These are phyloP conservation scores for Pistacia vera DNA, from an alignment of 345 rosid genomes.

Conservation along the genomic window DNA sequence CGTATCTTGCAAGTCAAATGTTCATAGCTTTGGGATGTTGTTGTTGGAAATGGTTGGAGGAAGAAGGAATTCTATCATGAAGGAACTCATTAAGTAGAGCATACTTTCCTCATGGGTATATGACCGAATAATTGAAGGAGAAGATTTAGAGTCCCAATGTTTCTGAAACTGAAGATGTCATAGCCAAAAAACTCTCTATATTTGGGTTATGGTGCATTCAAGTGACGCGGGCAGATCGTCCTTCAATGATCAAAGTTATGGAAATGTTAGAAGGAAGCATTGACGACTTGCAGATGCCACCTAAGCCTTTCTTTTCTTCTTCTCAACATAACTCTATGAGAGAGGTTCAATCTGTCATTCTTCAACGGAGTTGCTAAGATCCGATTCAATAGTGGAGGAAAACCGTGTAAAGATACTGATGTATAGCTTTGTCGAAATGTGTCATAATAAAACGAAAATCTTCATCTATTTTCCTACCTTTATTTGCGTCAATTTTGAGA, in stretches of 20 bases:
- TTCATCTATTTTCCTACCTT: too few species aligned
- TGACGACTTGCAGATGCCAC: constrained; percentile 32
- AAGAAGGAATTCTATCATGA: background rate
- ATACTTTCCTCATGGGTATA: constrained; percentile 27
- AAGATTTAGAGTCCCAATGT: constrained; percentile 28
- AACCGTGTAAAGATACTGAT: too few species aligned
- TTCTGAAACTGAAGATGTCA: constrained; percentile 17
- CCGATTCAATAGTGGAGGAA: background rate
- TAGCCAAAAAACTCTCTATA: constrained; percentile 28
- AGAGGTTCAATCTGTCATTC: background rate
- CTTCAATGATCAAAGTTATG: constrained; percentile 38
- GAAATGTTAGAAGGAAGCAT: constrained; percentile 32
- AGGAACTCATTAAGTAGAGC: background rate
- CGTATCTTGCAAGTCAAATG: too few species aligned
- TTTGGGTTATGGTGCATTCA: constrained; percentile 49
- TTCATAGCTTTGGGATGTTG: background rate
- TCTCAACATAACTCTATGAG: background rate
- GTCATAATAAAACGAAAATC: too few species aligned
- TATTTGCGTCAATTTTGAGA: too few species aligned
- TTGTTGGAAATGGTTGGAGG: constrained; percentile 9
- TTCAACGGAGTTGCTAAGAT: background rate
- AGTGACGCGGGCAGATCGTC: constrained; percentile 30
- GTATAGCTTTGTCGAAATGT: background rate
- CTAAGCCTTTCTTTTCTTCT: constrained; percentile 31
- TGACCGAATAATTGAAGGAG: constrained; percentile 21